Evolutionary conservation across 345 rosid genomes (phyloP).

Genomic region (Citrus inodora): DNA sequence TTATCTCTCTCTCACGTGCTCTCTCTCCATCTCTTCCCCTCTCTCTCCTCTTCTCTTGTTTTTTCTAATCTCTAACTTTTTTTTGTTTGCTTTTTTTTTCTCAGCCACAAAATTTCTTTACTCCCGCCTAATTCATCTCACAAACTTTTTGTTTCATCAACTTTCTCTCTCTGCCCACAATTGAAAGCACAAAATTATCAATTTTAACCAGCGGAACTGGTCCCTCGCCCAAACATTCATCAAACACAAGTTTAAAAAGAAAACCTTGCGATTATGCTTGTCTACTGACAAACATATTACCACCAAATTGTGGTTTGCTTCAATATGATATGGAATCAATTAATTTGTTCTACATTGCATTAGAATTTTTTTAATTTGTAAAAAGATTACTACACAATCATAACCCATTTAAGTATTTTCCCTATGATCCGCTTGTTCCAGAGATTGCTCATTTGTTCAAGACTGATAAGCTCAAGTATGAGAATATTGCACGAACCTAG

Average conservation of each 20-base stretch:
- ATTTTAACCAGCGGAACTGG: not conserved
- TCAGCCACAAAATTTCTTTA: too few species aligned
- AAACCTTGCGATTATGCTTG: conserved; percentile 4
- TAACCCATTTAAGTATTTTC: not conserved
- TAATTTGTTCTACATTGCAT: not conserved
- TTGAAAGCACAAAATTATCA: not conserved
- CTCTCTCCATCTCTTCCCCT: too few species aligned
- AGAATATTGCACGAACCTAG: conserved; percentile 28
- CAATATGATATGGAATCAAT: conserved; percentile 13
- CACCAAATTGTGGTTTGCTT: not conserved
- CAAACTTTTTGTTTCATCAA: too few species aligned
- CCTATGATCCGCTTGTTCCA: conserved; percentile 29
- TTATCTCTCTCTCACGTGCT: too few species aligned
- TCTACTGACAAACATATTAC: conserved; percentile 8
- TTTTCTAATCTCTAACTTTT: too few species aligned
- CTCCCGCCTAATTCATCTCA: too few species aligned
- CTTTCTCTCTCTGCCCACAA: too few species aligned
- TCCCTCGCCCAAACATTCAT: conserved; percentile 12
- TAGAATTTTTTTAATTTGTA: not conserved
- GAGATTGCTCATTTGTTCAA: conserved; percentile 33
- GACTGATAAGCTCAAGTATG: conserved; percentile 18
- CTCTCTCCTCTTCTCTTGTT: too few species aligned
- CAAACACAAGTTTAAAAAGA: conserved; percentile 6
- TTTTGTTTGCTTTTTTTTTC: too few species aligned
- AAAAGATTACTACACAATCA: too few species aligned